phyloP scores from a whole-genome alignment of 2,329 filamentous ascomycete genomes.

The Aureobasidium sp. region DNA sequence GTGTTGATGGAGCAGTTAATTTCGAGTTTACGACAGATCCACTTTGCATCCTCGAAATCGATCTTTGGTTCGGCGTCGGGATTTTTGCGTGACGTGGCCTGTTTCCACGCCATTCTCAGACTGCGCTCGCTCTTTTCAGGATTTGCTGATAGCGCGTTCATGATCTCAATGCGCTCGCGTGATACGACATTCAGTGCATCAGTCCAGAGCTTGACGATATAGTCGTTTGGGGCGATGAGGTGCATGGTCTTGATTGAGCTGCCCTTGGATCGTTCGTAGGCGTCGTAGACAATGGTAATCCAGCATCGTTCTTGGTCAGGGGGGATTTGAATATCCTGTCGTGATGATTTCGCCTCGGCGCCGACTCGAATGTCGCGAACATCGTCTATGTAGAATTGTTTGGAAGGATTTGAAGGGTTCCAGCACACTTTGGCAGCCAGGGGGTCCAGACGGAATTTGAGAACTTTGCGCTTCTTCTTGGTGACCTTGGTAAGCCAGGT shows the following conservation, averaged over 20 bases:
- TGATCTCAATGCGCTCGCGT: constrained; percentile 78
- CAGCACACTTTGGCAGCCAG: constrained; percentile 82
- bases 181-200: constrained; percentile 76
- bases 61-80: constrained; percentile 60
- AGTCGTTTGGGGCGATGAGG: constrained; percentile 68
- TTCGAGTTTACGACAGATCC: constrained; percentile 80
- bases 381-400: constrained; percentile 89
- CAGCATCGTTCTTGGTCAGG: constrained; percentile 63
- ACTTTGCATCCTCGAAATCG: constrained; percentile 70
- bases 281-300: constrained; percentile 84
- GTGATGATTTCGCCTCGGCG: constrained; percentile 79
- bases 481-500: constrained; percentile 76
- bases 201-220: constrained; percentile 72
- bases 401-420: constrained; percentile 71
- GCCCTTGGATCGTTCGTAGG: constrained; percentile 69
- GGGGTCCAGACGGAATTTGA: constrained; percentile 71
- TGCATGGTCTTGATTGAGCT: constrained; percentile 71
- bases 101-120: constrained; percentile 63
- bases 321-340: constrained; percentile 69
- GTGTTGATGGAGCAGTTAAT: constrained; percentile 79
- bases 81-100: constrained; percentile 67
- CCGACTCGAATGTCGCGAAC: constrained; percentile 85
- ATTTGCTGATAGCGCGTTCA: constrained; percentile 75
- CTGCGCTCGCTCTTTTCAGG: constrained; percentile 70
- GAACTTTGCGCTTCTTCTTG: constrained; percentile 67